phyloP scores from a whole-genome alignment of 2,329 filamentous ascomycete species.

The Cadophora sp. region DNA sequence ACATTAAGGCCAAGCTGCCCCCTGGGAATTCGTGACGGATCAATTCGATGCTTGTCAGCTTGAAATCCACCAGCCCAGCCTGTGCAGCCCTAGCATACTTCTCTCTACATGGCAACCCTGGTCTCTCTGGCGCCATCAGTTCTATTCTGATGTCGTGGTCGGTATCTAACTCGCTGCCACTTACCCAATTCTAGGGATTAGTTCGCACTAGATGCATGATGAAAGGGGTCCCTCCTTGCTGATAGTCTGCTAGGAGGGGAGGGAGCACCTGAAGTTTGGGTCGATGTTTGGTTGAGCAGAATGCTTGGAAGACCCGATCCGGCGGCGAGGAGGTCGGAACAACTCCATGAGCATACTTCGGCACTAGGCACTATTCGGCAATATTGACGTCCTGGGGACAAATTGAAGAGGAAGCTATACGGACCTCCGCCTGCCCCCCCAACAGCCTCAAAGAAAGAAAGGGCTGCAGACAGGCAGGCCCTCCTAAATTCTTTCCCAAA shows the following conservation, averaged over 20 bases:
- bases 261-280: slow-evolving; percentile 4
- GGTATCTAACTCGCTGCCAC: slow-evolving; percentile 26
- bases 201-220: slow-evolving; percentile 15
- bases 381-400: slow-evolving; percentile 16
- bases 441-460: slow-evolving; percentile 23
- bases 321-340: not conserved
- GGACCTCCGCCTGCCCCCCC: slow-evolving; percentile 16
- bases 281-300: slow-evolving; percentile 4
- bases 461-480: slow-evolving; percentile 16
- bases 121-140: slow-evolving; percentile 37
- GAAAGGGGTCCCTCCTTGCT: slow-evolving; percentile 8
- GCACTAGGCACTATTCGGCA: slow-evolving; percentile 20
- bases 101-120: slow-evolving; percentile 37
- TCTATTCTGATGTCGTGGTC: slow-evolving; percentile 38
- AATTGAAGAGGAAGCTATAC: slow-evolving; percentile 19
- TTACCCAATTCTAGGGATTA: slow-evolving; percentile 13
- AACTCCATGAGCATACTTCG: not conserved
- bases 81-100: slow-evolving; percentile 40
- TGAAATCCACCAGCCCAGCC: slow-evolving; percentile 30
- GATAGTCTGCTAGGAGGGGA: not conserved
- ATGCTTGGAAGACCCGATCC: slow-evolving; percentile 2
- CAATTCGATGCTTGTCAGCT: slow-evolving; percentile 43
- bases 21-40: slow-evolving; percentile 37
- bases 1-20: slow-evolving; percentile 33
- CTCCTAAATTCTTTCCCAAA: not conserved